These are phyloP conservation scores for Phalaenopsis aphrodite DNA, from an alignment of 106 monocot species.

Conservation along the genomic window DNA sequence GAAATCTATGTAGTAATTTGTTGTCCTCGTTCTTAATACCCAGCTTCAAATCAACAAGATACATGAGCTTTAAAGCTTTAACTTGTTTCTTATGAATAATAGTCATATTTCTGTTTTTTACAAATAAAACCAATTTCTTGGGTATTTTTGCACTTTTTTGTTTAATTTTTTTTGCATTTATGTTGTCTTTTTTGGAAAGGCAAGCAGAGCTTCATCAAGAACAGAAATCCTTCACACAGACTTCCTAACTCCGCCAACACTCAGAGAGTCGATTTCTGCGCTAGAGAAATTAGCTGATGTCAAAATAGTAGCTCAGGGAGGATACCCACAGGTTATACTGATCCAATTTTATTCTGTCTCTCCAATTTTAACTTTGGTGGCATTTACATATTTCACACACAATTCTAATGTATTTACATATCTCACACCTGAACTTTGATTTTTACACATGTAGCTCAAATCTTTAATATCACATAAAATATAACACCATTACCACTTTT, in stretches of 20 bases:
- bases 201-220: constrained; percentile 62
- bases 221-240: constrained; percentile 70
- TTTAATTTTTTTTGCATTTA: background rate
- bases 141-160: background rate
- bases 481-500: too few relatives aligned
- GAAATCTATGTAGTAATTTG: too few relatives aligned
- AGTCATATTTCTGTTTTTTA: background rate
- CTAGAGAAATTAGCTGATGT: constrained; percentile 70
- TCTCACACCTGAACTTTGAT: too few relatives aligned
- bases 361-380: too few relatives aligned
- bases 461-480: too few relatives aligned
- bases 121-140: background rate
- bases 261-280: constrained; percentile 51
- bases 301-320: constrained; percentile 74
- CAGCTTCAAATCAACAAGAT: too few relatives aligned
- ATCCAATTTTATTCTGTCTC: background rate
- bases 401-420: too few relatives aligned
- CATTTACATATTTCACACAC: too few relatives aligned
- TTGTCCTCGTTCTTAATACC: too few relatives aligned
- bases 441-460: too few relatives aligned
- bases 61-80: background rate
- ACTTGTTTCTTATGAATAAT: background rate
- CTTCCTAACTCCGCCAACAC: constrained; percentile 80
- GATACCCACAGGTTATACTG: constrained; percentile 64
- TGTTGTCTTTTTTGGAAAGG: constrained; percentile 26